Conservation (phyloP, 176 grass and related monocot genomes). For the barley (Hordeum vulgare) region MorexV3_pseudomolecules_assembly NC_058520.1:515075582-515076081, state of each 20-base stretch:
- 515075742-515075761: conserved; percentile 36
- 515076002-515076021: conserved; percentile 71
- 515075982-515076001: conserved; percentile 66
- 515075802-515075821: conserved; percentile 61
- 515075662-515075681: conserved; percentile 55
- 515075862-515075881: conserved; percentile 23
- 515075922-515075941: conserved; percentile 58
- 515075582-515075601: background rate
- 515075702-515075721: conserved; percentile 39
- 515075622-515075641: conserved; percentile 35
- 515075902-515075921: conserved; percentile 59
- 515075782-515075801: conserved; percentile 63
- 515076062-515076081: conserved; percentile 50
- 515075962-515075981: conserved; percentile 63
- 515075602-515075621: conserved; percentile 5
- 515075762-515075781: conserved; percentile 30
- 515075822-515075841: conserved; percentile 31
- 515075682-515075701: conserved; percentile 59
- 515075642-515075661: conserved; percentile 66
- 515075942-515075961: conserved; percentile 64
- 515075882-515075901: conserved; percentile 32
- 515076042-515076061: conserved; percentile 46
- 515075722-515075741: conserved; percentile 53
- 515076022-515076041: conserved; percentile 37
- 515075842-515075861: conserved; percentile 65